These are phyloP conservation scores for Prunus mira DNA, from an alignment of 306 rosid genomes.

Conservation along the genomic window DNA sequence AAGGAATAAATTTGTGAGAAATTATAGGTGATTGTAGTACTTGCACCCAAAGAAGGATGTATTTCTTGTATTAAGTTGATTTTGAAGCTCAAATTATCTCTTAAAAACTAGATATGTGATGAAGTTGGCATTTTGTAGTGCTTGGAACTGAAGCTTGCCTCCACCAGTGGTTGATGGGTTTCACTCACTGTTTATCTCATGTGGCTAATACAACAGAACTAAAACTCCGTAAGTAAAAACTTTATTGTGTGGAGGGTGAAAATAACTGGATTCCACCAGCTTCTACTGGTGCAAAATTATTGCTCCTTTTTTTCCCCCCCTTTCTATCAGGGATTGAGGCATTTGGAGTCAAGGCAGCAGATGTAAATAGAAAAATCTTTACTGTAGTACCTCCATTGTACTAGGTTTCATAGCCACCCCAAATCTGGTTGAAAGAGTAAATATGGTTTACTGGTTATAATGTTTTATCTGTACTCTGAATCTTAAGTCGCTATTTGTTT, in stretches of 20 bases:
- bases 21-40: neutral
- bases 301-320: neutral
- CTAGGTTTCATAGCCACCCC: constrained; percentile 1
- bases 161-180: neutral
- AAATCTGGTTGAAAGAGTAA: neutral
- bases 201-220: neutral
- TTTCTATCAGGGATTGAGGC: neutral
- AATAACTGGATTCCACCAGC: neutral
- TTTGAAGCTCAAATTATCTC: neutral
- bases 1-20: neutral
- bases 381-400: neutral
- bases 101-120: neutral
- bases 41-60: neutral
- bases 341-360: neutral
- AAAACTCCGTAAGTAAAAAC: neutral
- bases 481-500: neutral
- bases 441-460: neutral
- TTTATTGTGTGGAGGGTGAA: neutral
- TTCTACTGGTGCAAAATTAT: neutral
- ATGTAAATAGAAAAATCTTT: neutral
- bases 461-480: neutral
- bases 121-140: neutral
- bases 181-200: neutral
- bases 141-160: neutral
- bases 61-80: neutral